These are phyloP conservation scores for Sherardia arvensis DNA, from an alignment of 257 asterid genomes.

Conservation along the genomic window DNA sequence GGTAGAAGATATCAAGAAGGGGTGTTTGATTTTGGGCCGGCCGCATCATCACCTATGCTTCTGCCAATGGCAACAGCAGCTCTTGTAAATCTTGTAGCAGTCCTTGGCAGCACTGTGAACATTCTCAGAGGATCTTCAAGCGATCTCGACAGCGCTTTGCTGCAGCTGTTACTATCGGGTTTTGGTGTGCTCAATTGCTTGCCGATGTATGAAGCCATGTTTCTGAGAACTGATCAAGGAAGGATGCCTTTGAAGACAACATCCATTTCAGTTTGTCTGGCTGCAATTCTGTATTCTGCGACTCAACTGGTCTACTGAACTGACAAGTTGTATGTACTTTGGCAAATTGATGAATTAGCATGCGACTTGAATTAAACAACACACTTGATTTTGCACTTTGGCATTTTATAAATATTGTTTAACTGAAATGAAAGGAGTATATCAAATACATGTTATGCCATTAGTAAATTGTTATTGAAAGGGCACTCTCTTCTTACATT, in stretches of 20 bases:
- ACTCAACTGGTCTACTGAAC: neutral
- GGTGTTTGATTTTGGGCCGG: slow-evolving; percentile 45
- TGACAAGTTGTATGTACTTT: neutral
- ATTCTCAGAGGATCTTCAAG: slow-evolving; percentile 3
- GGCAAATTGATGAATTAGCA: too few species aligned
- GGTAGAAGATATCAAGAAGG: slow-evolving; percentile 49
- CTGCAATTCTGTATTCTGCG: neutral
- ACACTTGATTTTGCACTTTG: too few species aligned
- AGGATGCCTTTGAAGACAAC: slow-evolving; percentile 41
- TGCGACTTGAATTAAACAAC: too few species aligned
- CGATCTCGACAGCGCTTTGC: slow-evolving; percentile 19
- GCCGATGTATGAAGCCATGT: slow-evolving; percentile 54
- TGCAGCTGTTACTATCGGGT: slow-evolving; percentile 37
- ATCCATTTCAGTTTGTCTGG: slow-evolving; percentile 20
- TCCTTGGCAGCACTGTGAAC: neutral
- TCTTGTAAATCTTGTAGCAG: slow-evolving; percentile 24
- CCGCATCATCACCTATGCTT: slow-evolving; percentile 43
- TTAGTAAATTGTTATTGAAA: too few species aligned
- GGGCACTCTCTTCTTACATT: neutral
- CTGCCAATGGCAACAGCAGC: slow-evolving; percentile 54
- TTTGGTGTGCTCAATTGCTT: slow-evolving; percentile 50
- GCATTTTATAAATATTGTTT: too few species aligned
- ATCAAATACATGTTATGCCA: neutral
- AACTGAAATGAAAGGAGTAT: too few species aligned
- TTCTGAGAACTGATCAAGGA: slow-evolving; percentile 45